Evolutionary conservation across 768 basidiomycete species (phyloP).

Genomic region (Russula sp.): DNA sequence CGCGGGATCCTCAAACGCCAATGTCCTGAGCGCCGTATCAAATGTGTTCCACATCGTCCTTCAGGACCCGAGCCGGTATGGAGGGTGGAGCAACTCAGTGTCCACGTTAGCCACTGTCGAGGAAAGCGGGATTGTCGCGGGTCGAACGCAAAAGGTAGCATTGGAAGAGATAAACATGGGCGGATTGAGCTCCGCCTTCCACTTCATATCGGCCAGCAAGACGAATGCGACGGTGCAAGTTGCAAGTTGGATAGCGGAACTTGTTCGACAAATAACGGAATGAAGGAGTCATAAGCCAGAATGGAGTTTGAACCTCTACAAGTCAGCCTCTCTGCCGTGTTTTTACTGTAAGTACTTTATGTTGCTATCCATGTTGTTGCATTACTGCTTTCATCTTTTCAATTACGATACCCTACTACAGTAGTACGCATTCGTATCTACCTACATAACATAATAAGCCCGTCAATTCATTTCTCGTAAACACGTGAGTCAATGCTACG

Average conservation of each 20-base stretch:
- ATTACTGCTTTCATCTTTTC: constrained; percentile 10
- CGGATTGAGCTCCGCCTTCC: constrained; percentile 66
- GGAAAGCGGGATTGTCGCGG: constrained; percentile 39
- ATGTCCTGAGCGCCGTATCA: constrained; percentile 66
- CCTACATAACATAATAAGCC: constrained; percentile 17
- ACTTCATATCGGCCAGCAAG: constrained; percentile 50
- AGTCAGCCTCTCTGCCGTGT: constrained; percentile 22
- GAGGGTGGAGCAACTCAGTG: constrained; percentile 45
- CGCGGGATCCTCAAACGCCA: constrained; percentile 62
- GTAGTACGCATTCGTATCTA: constrained; percentile 10
- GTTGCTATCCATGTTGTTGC: constrained; percentile 15
- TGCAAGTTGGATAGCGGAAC: constrained; percentile 69
- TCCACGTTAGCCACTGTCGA: constrained; percentile 63
- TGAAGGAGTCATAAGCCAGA: constrained; percentile 28
- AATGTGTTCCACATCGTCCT: constrained; percentile 67
- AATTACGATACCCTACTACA: constrained; percentile 21
- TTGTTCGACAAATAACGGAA: constrained; percentile 48
- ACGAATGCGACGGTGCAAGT: constrained; percentile 46
- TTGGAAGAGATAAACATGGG: constrained; percentile 70
- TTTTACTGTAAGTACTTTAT: constrained; percentile 11
- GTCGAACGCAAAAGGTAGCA: constrained; percentile 48
- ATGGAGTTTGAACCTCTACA: not conserved
- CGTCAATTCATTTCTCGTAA: not conserved
- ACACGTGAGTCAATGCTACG: constrained; percentile 1
- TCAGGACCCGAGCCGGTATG: constrained; percentile 44